phyloP scores from a whole-genome alignment of 352 stramenopile genomes.

The Phytophthora nicotianae region DNA sequence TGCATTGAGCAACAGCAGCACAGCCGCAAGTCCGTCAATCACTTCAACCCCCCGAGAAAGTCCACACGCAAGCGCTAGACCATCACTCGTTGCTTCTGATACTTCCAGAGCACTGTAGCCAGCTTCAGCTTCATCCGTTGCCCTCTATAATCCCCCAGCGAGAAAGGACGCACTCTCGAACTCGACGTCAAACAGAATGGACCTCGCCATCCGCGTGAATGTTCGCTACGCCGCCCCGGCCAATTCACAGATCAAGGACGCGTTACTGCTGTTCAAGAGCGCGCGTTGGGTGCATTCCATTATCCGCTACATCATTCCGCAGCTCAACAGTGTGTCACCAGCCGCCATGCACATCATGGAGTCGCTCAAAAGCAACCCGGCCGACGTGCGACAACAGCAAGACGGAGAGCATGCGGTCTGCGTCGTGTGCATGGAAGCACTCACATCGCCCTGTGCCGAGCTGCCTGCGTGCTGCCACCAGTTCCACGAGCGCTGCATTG shows the following conservation, averaged over 20 bases:
- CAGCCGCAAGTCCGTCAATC: slow-evolving; percentile 2
- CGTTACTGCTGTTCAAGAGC: slow-evolving; percentile 87
- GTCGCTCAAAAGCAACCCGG: slow-evolving; percentile 54
- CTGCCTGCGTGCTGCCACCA: slow-evolving; percentile 78
- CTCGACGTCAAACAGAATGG: slow-evolving; percentile 45
- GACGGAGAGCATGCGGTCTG: slow-evolving; percentile 45
- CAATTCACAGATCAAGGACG: slow-evolving; percentile 90
- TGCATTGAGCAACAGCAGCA: slow-evolving; percentile 23
- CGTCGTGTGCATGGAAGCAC: slow-evolving; percentile 86
- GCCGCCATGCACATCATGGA: slow-evolving; percentile 66
- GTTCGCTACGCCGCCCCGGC: slow-evolving; percentile 84
- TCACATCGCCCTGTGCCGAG: slow-evolving; percentile 59
- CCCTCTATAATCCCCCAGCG: slow-evolving; percentile 1
- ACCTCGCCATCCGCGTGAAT: slow-evolving; percentile 89
- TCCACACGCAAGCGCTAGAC: slow-evolving; percentile 1
- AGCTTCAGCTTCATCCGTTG: slow-evolving; percentile 12
- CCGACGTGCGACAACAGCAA: slow-evolving; percentile 24
- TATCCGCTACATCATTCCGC: slow-evolving; percentile 90
- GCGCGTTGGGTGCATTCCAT: slow-evolving; percentile 90
- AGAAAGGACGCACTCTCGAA: slow-evolving; percentile 36
- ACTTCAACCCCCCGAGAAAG: slow-evolving; percentile 33
- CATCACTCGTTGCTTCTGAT: slow-evolving; percentile 33
- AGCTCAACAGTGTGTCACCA: slow-evolving; percentile 85
- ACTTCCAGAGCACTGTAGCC: slow-evolving; percentile 21
- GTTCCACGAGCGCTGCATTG: slow-evolving; percentile 83